Evolutionary conservation across 1,139 yeast species (phyloP).

Genomic region (Geotrichum klebahnii): DNA sequence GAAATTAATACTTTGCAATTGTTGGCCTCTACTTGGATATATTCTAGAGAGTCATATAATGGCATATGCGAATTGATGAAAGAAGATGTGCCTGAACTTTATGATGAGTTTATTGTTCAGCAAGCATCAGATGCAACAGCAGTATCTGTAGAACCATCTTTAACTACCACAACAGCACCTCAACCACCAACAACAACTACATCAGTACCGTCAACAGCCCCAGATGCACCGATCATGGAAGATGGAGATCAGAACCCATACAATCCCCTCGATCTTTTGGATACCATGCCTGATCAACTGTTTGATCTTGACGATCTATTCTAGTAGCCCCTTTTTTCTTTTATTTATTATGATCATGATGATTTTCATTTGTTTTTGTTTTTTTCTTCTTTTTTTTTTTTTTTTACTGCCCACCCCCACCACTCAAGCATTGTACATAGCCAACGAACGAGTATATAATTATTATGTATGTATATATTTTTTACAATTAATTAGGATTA

Average conservation of each 20-base stretch:
- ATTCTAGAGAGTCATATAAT: slow-evolving; percentile 12
- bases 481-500: background rate
- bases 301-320: slow-evolving; percentile 15
- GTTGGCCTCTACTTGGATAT: slow-evolving; percentile 16
- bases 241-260: too few relatives aligned
- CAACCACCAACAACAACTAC: background rate
- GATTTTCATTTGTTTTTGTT: background rate
- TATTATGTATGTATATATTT: background rate
- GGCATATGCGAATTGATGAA: slow-evolving; percentile 20
- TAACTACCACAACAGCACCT: slow-evolving; percentile 16
- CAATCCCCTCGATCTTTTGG: too few relatives aligned
- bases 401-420: too few relatives aligned
- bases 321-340: background rate
- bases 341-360: background rate
- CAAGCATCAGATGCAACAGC: slow-evolving; percentile 10
- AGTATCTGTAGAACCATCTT: slow-evolving; percentile 8
- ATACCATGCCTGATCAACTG: slow-evolving; percentile 18
- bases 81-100: slow-evolving; percentile 20
- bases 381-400: background rate
- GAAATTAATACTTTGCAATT: slow-evolving; percentile 10
- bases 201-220: slow-evolving; percentile 2
- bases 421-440: too few relatives aligned
- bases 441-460: too few relatives aligned
- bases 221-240: too few relatives aligned
- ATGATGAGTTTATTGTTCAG: slow-evolving; percentile 12